These are phyloP conservation scores for Cynara cardunculus DNA, from an alignment of 129 eudicot genomes.

Conservation along the genomic window DNA sequence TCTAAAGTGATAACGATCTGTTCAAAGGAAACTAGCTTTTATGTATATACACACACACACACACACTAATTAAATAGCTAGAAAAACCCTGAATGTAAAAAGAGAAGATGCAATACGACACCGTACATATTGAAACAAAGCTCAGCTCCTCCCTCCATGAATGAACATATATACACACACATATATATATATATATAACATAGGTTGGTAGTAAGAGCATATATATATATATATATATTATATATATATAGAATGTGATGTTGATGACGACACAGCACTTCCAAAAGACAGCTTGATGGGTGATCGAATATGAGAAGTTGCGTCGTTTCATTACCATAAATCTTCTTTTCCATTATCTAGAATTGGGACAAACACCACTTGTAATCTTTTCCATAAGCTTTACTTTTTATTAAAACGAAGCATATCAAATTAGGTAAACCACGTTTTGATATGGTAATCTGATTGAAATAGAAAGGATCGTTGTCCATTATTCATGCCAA, in stretches of 20 bases:
- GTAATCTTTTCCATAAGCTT: slow-evolving; percentile 13
- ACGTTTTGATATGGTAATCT: slow-evolving; percentile 4
- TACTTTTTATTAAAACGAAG: slow-evolving; percentile 7
- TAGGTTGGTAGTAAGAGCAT: too few relatives aligned
- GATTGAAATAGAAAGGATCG: not conserved
- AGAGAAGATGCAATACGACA: slow-evolving; percentile 16
- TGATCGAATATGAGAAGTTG: slow-evolving; percentile 25
- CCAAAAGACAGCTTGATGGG: slow-evolving; percentile 21
- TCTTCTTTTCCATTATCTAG: slow-evolving; percentile 21
- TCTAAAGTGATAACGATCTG: not conserved
- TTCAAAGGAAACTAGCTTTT: not conserved
- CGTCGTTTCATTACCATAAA: slow-evolving; percentile 24
- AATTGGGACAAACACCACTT: slow-evolving; percentile 25
- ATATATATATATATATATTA: not conserved
- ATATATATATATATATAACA: not conserved
- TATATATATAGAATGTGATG: slow-evolving; percentile 1
- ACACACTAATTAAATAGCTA: not conserved
- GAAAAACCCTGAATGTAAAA: not conserved
- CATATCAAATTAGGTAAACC: slow-evolving; percentile 31
- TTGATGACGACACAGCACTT: slow-evolving; percentile 27
- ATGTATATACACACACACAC: not conserved
- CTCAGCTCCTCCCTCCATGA: not conserved
- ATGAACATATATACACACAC: not conserved
- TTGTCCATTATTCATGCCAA: slow-evolving; percentile 13
- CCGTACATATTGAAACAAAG: slow-evolving; percentile 20